These are phyloP conservation scores for Verbascum thapsus DNA, from an alignment of 257 asterid species.

Conservation along the genomic window DNA sequence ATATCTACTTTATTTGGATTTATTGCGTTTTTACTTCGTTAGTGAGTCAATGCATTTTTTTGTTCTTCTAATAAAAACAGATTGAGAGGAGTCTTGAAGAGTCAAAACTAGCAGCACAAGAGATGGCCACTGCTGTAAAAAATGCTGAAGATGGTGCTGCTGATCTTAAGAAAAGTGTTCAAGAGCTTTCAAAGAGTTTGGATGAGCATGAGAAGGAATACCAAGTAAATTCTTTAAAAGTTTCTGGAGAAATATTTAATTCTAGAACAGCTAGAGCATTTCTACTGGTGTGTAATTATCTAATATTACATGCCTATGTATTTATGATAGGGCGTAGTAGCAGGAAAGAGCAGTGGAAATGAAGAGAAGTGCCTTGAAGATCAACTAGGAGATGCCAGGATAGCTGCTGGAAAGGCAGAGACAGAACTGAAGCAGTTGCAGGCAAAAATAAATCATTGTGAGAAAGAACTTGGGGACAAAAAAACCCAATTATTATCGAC, in stretches of 20 bases:
- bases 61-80: conserved; percentile 40
- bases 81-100: conserved; percentile 71
- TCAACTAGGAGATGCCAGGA: conserved; percentile 91
- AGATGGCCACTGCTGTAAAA: conserved; percentile 65
- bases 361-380: conserved; percentile 99
- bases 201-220: conserved; percentile 89
- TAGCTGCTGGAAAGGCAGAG: conserved; percentile 83
- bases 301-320: conserved; percentile 3
- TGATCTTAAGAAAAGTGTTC: conserved; percentile 57
- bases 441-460: conserved; percentile 76
- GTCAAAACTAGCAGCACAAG: conserved; percentile 73
- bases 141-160: conserved; percentile 89
- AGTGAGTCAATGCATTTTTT: not conserved
- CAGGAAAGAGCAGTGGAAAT: conserved; percentile 92
- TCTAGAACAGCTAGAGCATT: not conserved
- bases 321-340: conserved; percentile 79
- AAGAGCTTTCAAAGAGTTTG: conserved; percentile 78
- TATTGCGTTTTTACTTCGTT: conserved; percentile 5
- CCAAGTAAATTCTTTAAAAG: conserved; percentile 51
- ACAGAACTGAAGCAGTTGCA: conserved; percentile 94
- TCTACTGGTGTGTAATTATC: conserved; percentile 6
- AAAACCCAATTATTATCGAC: conserved; percentile 56
- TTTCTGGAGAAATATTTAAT: conserved; percentile 2
- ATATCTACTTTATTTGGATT: not conserved
- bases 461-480: conserved; percentile 83